Base-by-base conservation (phyloP, 257 asterid species). In the Nicotiana sylvestris region DNA sequence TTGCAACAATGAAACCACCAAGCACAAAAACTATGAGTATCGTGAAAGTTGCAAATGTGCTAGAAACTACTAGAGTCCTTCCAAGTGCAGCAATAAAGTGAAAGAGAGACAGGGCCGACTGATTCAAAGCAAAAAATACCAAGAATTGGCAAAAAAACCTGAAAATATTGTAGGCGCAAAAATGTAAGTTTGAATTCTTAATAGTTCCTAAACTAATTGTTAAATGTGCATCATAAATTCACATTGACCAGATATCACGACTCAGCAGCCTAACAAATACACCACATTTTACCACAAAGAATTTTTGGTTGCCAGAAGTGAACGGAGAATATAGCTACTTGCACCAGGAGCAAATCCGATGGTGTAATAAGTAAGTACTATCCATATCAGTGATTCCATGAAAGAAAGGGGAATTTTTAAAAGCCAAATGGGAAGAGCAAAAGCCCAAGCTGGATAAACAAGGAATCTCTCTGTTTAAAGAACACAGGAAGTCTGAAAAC, bases 401-500 rank as follows among this genome's bases (percentile, higher is more conserved):
- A 94, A 74, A 27, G 99, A 95, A 80, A 94, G 91, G 15, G 99
- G 99, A 83, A 95, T 90, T 84, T 91, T 86, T 46, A 92, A 88
- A 82, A 95, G 89, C 97, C 98, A 95, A 84, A 95, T 95, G 3
- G 99, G 99, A 46, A 95, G 85, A 12, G 98, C 92, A 72, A 95
- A 95, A 2, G 99, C 99, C 99, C 99, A 95, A 61, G 99, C 96
- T 11, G 99, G 99, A 87, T 82, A 95, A 88, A 92, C 56, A 92
- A 86, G 80, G 94, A 93, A 81, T 94, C 97, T 83, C 99, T 85
- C 78, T 95, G 99, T 85, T 94, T 94, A 72, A 91, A 95, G 91
- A 93, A 95, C 76, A 93, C 97, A 0, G 99, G 99, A 85, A 95
- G 97, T 84, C 99, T 88, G 68, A 89, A 65, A 74, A 92, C 82